Conservation (phyloP, 2,329 filamentous ascomycete species). For the Botrytis porri region DNA sequence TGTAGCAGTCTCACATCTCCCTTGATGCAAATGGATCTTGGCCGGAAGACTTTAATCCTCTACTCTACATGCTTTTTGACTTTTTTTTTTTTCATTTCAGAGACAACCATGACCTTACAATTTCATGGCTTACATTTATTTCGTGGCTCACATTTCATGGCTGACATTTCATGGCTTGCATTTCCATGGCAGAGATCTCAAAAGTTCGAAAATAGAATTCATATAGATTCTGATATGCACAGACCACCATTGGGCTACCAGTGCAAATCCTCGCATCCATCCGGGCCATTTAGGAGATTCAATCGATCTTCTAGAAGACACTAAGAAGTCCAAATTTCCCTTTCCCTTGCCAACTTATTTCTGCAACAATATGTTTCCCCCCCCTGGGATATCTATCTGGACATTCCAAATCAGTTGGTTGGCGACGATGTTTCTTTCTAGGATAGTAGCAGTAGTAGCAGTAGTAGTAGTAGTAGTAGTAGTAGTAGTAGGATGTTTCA, state of each 20-base stretch:
- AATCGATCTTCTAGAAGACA: conserved; percentile 8
- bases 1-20: conserved; percentile 3
- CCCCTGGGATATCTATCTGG: not conserved
- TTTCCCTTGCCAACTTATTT: not conserved
- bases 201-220: conserved; percentile 14
- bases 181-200: conserved; percentile 1
- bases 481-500: not conserved
- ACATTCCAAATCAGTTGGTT: not conserved
- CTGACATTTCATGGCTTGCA: too few relatives aligned
- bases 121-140: not conserved
- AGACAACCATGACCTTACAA: not conserved
- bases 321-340: not conserved
- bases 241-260: conserved; percentile 3
- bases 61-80: not conserved
- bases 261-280: not conserved
- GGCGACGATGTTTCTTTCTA: not conserved
- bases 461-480: too few relatives aligned
- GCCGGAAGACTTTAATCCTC: not conserved
- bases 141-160: not conserved
- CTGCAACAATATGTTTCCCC: not conserved
- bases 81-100: not conserved
- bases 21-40: not conserved
- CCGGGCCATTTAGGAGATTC: not conserved
- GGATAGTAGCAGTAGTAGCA: too few relatives aligned
- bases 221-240: conserved; percentile 9